Evolutionary conservation across 2,329 filamentous ascomycete genomes (phyloP).

Genomic region (Trichoderma lentiforme): DNA sequence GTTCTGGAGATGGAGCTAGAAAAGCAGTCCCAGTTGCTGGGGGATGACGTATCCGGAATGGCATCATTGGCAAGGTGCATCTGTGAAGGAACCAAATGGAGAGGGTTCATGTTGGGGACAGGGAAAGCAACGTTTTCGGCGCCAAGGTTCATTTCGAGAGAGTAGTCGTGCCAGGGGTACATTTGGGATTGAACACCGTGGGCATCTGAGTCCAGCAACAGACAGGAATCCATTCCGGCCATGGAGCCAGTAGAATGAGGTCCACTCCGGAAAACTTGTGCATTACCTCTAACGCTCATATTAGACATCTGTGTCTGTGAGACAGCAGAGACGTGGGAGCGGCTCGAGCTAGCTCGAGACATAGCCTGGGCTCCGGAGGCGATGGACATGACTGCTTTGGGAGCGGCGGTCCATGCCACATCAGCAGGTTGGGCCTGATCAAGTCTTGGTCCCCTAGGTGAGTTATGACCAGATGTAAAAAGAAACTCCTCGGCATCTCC

Average conservation of each 20-base stretch:
- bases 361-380: conserved; percentile 37
- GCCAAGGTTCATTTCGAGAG: conserved; percentile 43
- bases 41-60: conserved; percentile 48
- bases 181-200: conserved; percentile 47
- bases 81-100: conserved; percentile 56
- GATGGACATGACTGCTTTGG: conserved; percentile 33
- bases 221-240: conserved; percentile 50
- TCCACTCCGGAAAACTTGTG: conserved; percentile 41
- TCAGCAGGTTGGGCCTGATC: conserved; percentile 46
- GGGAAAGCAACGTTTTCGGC: conserved; percentile 43
- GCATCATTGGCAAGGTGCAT: conserved; percentile 54
- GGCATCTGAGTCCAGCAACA: conserved; percentile 49
- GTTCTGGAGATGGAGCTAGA: conserved; percentile 52
- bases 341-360: conserved; percentile 39
- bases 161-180: conserved; percentile 47
- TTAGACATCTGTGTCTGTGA: conserved; percentile 50
- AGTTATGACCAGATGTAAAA: conserved; percentile 54
- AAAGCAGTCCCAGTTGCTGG: conserved; percentile 50
- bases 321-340: conserved; percentile 43
- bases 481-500: conserved; percentile 55
- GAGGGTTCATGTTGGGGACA: conserved; percentile 40
- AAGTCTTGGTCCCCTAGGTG: conserved; percentile 47
- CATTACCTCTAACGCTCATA: conserved; percentile 53
- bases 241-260: conserved; percentile 37
- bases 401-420: conserved; percentile 46